phyloP scores from a whole-genome alignment of 345 rosid species.

The Eucalyptus cloeziana region DNA sequence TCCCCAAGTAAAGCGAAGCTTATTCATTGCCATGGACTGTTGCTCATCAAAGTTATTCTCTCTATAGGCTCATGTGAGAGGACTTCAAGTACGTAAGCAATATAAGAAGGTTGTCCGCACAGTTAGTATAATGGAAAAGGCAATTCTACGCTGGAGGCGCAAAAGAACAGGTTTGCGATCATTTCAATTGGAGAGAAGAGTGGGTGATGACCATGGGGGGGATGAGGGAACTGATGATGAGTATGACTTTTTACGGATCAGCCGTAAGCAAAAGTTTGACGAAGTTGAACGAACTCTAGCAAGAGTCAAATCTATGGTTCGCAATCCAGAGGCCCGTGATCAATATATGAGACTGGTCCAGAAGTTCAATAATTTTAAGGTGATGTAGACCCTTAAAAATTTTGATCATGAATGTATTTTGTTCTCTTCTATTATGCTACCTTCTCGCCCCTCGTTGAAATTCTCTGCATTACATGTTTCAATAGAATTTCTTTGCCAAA shows the following conservation, averaged over 20 bases:
- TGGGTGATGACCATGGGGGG: background rate
- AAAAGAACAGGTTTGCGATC: conserved; percentile 53
- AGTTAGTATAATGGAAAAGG: conserved; percentile 52
- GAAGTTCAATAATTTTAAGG: conserved; percentile 18
- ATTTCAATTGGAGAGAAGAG: conserved; percentile 13
- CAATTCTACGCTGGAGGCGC: conserved; percentile 58
- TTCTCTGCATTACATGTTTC: background rate
- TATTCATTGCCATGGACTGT: background rate
- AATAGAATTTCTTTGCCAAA: background rate
- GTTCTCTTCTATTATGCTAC: background rate
- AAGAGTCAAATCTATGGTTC: conserved; percentile 53
- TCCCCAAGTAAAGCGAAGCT: background rate
- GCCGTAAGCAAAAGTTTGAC: conserved; percentile 40
- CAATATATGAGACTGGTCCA: conserved; percentile 54
- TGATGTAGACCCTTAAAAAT: background rate
- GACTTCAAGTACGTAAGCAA: conserved; percentile 49
- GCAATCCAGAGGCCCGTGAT: conserved; percentile 39
- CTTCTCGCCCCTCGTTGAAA: background rate
- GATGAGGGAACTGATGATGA: conserved; percentile 25
- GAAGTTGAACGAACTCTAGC: conserved; percentile 53
- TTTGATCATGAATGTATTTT: background rate
- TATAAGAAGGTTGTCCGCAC: conserved; percentile 56
- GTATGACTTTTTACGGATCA: conserved; percentile 37
- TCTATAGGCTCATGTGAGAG: conserved; percentile 57
- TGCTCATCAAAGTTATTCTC: background rate